Percentiles rank a stretch among this genome's conserved stretches.
Evolutionary conservation across 2,329 filamentous ascomycete genomes (phyloP).

Genomic region (Raffaelea deltoideospora): DNA sequence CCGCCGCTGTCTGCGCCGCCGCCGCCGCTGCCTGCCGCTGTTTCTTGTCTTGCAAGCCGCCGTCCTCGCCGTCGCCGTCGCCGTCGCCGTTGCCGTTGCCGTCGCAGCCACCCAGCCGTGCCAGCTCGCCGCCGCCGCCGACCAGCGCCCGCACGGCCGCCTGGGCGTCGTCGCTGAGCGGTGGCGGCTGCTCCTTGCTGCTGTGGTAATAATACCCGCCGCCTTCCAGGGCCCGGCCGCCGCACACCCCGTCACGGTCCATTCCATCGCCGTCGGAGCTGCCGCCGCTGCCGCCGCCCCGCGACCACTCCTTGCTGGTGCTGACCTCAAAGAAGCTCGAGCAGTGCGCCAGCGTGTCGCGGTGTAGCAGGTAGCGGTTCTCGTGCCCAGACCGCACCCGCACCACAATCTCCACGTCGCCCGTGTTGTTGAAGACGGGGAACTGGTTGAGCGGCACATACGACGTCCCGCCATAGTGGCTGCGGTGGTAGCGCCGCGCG

Average conservation of each 20-base stretch:
- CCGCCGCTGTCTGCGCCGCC: slow-evolving; percentile 17
- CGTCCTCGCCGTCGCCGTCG: slow-evolving; percentile 9
- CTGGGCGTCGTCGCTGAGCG: slow-evolving; percentile 1
- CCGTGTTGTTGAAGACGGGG: slow-evolving; percentile 75
- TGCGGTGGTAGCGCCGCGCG: slow-evolving; percentile 51
- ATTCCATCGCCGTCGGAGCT: not conserved
- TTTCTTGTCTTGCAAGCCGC: not conserved
- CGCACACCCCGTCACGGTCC: not conserved
- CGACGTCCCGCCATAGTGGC: slow-evolving; percentile 57
- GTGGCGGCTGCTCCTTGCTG: slow-evolving; percentile 2
- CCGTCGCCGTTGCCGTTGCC: slow-evolving; percentile 19
- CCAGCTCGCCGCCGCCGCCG: slow-evolving; percentile 30
- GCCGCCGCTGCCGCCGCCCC: slow-evolving; percentile 5
- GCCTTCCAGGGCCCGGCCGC: no score
- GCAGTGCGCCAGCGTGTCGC: slow-evolving; percentile 73
- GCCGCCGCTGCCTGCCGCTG: slow-evolving; percentile 44
- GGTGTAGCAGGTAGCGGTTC: slow-evolving; percentile 75
- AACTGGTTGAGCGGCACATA: slow-evolving; percentile 77
- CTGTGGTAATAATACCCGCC: no score
- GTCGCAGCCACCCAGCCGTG: slow-evolving; percentile 35
- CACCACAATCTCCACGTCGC: slow-evolving; percentile 83
- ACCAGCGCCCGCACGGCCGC: no score
- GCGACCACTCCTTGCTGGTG: slow-evolving; percentile 65
- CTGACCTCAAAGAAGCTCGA: slow-evolving; percentile 89
- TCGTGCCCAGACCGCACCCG: slow-evolving; percentile 49